Percentiles rank a stretch among this genome's conserved stretches.
Evolutionary conservation across 768 basidiomycete species (phyloP).

Genomic region (Pisolithus sp.): DNA sequence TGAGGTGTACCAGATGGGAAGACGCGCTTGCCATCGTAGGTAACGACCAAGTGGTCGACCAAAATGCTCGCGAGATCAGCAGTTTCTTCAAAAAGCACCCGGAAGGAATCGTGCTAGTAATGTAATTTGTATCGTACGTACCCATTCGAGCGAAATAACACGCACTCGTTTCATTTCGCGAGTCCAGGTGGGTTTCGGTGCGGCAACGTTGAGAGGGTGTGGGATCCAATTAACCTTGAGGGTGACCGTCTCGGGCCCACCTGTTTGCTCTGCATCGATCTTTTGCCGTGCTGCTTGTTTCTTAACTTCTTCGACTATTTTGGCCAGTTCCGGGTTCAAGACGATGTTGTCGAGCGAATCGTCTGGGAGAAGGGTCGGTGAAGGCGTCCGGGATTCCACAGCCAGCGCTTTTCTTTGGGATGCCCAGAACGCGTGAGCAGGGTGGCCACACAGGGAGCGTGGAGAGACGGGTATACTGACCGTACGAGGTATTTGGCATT

Average conservation of each 20-base stretch:
- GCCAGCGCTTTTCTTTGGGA: conserved; percentile 43
- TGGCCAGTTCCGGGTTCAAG: conserved; percentile 57
- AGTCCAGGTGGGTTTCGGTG: conserved; percentile 36
- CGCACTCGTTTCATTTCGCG: conserved; percentile 58
- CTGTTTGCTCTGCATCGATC: conserved; percentile 18
- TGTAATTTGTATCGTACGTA: not conserved
- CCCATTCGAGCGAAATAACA: conserved; percentile 2
- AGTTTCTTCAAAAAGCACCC: conserved; percentile 54
- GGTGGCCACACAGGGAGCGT: not conserved
- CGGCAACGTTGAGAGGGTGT: conserved; percentile 49
- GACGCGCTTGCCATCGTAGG: conserved; percentile 53
- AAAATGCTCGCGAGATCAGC: conserved; percentile 56
- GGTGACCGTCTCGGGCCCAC: conserved; percentile 35
- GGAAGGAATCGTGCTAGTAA: conserved; percentile 57
- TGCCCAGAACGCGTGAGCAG: conserved; percentile 2
- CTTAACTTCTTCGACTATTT: conserved; percentile 41
- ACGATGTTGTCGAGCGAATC: conserved; percentile 45
- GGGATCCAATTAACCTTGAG: conserved; percentile 59
- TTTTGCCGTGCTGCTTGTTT: conserved; percentile 22
- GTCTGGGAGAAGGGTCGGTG: conserved; percentile 38
- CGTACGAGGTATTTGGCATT: conserved; percentile 54
- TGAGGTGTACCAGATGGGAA: conserved; percentile 66
- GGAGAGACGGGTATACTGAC: conserved; percentile 31
- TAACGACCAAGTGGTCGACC: conserved; percentile 50
- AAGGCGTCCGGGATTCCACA: conserved; percentile 34